Evolutionary conservation across 192 early-diverging fungal genomes (phyloP), one percentile per base, ranked within the genome.

Genomic region (Oehlia diaphana): DNA sequence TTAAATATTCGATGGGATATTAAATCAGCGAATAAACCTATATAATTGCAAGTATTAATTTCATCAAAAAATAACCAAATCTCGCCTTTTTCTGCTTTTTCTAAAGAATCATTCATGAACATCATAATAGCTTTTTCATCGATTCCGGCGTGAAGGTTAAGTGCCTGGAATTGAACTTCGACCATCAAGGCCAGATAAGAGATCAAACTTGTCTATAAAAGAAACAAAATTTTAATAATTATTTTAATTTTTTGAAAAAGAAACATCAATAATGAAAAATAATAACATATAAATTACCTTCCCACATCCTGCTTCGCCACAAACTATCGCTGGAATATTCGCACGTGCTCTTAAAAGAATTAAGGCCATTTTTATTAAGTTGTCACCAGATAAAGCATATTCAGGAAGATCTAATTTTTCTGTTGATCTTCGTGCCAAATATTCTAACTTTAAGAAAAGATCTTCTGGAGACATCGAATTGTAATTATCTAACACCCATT

Each of bases 311-410:
- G 3, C 53, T 19, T 50, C 53, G 5, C 53, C 53, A 16, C 53
- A 58, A 58, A 58, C 4, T 19, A 58, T 9, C 0, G 10, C 53
- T 0, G 75, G 75, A 62, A 76, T 65, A 13, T 65, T 76, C 14
- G 35, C 19, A 76, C 53, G 37, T 4, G 4, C 53, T 19, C 53
- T 58, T 58, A 58, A 4, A 58, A 58, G 53, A 19, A 58, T 58
- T 58, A 76, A 39, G 0, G 63, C 75, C 75, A 76, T 76, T 33
- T 76, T 76, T 37, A 76, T 58, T 10, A 76, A 33, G 21, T 76
- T 76, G 12, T 76, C 75, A 39, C 21, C 21, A n/a, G 8, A 39
- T 3, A 76, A 13, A 2, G 14, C 53, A 16, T 58, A 50, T 14
- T 12, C 49, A 13, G 49, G 49, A 13, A 13, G 14, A 0, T 58